A percentile compares a stretch with the other conserved stretches of the same genome.
phyloP scores from a whole-genome alignment of 2,329 filamentous ascomycete species.

The Emmonsia crescens region DNA sequence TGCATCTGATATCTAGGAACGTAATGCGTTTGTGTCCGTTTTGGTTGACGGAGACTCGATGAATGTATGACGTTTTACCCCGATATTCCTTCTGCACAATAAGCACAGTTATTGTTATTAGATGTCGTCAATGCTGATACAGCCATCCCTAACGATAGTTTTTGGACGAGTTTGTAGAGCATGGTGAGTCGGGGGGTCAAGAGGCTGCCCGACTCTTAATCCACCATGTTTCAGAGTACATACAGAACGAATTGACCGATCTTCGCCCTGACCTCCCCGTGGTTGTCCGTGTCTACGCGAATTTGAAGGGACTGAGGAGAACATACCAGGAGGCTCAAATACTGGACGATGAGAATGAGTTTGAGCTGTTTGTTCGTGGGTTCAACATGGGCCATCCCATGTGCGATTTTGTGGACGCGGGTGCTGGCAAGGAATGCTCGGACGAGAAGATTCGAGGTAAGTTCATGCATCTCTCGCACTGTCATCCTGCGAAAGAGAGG shows the following conservation, averaged over 20 bases:
- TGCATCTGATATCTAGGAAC: neutral
- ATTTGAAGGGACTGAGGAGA: conserved; percentile 27
- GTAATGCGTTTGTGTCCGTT: conserved; percentile 22
- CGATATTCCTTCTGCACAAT: neutral
- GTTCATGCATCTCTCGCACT: neutral
- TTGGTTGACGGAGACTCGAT: conserved; percentile 33
- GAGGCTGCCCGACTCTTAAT: conserved; percentile 20
- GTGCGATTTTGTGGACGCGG: conserved; percentile 34
- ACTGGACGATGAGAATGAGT: conserved; percentile 15
- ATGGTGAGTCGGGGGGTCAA: conserved; percentile 23
- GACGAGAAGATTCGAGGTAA: conserved; percentile 34
- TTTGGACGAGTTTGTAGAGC: conserved; percentile 21
- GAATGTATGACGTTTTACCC: conserved; percentile 19
- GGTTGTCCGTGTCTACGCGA: conserved; percentile 30
- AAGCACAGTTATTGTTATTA: neutral
- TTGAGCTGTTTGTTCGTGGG: conserved; percentile 30
- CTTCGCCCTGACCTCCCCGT: conserved; percentile 19
- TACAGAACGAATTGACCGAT: conserved; percentile 14
- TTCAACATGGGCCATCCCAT: conserved; percentile 31
- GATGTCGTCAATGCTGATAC: neutral
- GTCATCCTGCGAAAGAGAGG: neutral
- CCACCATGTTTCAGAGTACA: conserved; percentile 17
- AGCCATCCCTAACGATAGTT: conserved; percentile 19
- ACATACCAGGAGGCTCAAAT: conserved; percentile 23
- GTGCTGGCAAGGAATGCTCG: conserved; percentile 34